Evolutionary conservation across 164 flowering plant species (phyloP), one percentile per base, ranked within the genome.

Genomic region (Dillenia suffruticosa): DNA sequence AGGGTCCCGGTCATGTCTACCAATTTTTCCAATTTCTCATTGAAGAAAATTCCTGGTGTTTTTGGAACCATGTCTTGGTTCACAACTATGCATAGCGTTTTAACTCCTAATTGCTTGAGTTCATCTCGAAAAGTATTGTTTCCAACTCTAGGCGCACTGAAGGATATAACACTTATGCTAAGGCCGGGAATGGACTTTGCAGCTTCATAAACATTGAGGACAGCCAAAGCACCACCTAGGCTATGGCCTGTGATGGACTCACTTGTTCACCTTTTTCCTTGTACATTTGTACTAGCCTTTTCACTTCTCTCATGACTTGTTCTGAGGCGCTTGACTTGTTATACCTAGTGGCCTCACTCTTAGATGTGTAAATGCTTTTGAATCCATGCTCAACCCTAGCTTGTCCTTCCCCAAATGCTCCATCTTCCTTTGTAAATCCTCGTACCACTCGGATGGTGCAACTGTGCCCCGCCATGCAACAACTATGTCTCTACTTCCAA

Each of bases 111-210:
- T 5, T 63, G 46, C 8, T 63, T 5, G 0, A 77, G 55, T 49
- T 68, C 59, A 15, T 77, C 72, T 46, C 67, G 57, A 59, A 79
- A 82, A 1, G 73, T 74, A 0, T 59, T 14, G 63, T 81, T 84
- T 2, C 88, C 88, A 0, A 77, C 84, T 32, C 82, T 65, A 0
- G 88, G 88, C 0, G 78, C 79, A 0, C 76, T 85, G 22, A 77
- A 84, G 0, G 85, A 72, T 13, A 81, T 15, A 14, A 79, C 82
- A 5, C 63, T 74, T 5, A 79, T 53, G 7, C 64, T 63, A 0
- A 77, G 54, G 44, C 32, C 56, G 0, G 81, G 80, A 49, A 70
- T 6, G 1, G 53, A 4, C 0, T 40, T 10, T 9, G 73, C 77
- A 2, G 80, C 79, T 16, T 83, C 80, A 46, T 81, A 66, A 0